These are phyloP conservation scores for Erigeron canadensis DNA, from an alignment of 129 eudicot species.

Conservation along the genomic window DNA sequence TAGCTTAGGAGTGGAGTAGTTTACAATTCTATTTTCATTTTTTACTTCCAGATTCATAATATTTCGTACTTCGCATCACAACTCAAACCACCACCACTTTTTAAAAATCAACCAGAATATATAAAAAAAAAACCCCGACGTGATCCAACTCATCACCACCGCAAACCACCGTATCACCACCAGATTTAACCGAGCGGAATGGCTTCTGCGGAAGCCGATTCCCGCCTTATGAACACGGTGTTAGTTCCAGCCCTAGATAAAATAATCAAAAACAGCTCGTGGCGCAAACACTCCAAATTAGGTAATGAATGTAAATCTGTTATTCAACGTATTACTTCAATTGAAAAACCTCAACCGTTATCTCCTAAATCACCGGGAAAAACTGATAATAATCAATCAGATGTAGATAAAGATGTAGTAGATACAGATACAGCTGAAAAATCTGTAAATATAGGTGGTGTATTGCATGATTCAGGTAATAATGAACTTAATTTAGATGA, in stretches of 20 bases:
- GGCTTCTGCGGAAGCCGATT: conserved; percentile 93
- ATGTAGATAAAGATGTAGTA: conserved; percentile 17
- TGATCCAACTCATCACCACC: conserved; percentile 12
- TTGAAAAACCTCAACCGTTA: conserved; percentile 30
- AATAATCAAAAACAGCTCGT: conserved; percentile 79
- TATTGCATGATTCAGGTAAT: conserved; percentile 50
- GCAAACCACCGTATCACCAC: conserved; percentile 1
- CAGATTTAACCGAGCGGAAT: conserved; percentile 48
- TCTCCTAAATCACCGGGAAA: conserved; percentile 40
- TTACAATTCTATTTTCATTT: no score
- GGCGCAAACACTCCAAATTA: conserved; percentile 92
- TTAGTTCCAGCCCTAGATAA: conserved; percentile 80
- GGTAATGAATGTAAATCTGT: conserved; percentile 78
- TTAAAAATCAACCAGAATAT: conserved; percentile 1
- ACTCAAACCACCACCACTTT: conserved; percentile 25
- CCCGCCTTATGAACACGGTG: conserved; percentile 60
- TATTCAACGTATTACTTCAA: conserved; percentile 52
- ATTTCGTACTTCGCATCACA: conserved; percentile 14
- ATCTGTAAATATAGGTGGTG: conserved; percentile 28
- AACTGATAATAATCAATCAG: conserved; percentile 39
- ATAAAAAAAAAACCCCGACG: conserved; percentile 1
- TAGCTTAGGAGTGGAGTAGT: not conserved
- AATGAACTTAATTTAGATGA: conserved; percentile 54
- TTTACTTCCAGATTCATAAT: not conserved
- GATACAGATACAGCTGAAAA: no score